Evolutionary conservation across 2,329 filamentous ascomycete genomes (phyloP).

Genomic region (Chaetomium globosum): DNA sequence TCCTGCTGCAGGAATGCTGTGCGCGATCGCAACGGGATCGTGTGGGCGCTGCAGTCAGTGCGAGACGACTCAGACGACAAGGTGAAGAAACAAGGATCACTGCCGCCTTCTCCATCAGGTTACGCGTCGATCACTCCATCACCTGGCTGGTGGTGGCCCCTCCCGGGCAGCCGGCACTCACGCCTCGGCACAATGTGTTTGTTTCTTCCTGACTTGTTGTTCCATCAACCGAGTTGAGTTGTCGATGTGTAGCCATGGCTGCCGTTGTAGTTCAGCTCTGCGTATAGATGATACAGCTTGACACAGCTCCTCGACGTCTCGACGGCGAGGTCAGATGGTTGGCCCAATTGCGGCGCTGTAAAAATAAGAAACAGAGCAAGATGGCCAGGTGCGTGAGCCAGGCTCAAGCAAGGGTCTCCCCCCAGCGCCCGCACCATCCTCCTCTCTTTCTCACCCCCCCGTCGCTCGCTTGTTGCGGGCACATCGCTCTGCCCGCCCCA

Average conservation of each 20-base stretch:
- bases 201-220: background rate
- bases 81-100: constrained; percentile 10
- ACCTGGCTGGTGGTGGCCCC: constrained; percentile 12
- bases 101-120: constrained; percentile 16
- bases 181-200: background rate
- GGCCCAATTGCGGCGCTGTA: constrained; percentile 10
- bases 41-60: background rate
- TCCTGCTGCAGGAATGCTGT: constrained; percentile 9
- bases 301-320: constrained; percentile 1
- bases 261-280: constrained; percentile 5
- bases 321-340: background rate
- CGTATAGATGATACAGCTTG: constrained; percentile 14
- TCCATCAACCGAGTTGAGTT: background rate
- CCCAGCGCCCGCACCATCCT: constrained; percentile 5
- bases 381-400: constrained; percentile 12
- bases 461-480: constrained; percentile 23
- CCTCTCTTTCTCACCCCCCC: background rate
- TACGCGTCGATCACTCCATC: constrained; percentile 26
- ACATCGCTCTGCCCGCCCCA: constrained; percentile 22
- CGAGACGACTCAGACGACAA: constrained; percentile 17
- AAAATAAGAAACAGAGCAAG: constrained; percentile 12
- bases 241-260: background rate
- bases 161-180: background rate
- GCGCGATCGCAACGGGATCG: constrained; percentile 11
- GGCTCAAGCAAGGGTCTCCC: background rate